These are phyloP conservation scores for Fusarium setosum DNA, from an alignment of 2,329 filamentous ascomycete genomes.

Conservation along the genomic window DNA sequence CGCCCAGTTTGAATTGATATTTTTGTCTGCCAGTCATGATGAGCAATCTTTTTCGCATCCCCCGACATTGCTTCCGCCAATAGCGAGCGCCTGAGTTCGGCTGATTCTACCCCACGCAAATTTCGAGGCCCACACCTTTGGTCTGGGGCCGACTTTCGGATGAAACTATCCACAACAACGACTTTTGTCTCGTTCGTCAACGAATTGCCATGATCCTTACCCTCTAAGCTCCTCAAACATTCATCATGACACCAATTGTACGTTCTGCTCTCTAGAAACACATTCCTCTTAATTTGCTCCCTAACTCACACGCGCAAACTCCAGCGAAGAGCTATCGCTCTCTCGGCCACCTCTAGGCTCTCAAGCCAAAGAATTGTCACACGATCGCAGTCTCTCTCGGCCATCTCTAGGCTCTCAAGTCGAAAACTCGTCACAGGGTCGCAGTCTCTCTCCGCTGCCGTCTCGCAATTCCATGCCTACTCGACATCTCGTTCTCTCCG, in stretches of 20 bases:
- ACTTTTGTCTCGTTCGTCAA: too few species aligned
- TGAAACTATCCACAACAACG: constrained; percentile 1
- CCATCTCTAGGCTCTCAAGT: background rate
- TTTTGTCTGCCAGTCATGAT: too few species aligned
- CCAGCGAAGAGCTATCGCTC: background rate
- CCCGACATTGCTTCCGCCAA: background rate
- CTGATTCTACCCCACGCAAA: background rate
- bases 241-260: constrained; percentile 3
- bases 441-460: background rate
- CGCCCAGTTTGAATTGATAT: too few species aligned
- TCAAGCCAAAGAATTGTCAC: background rate
- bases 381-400: background rate
- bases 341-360: background rate
- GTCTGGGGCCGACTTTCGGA: background rate
- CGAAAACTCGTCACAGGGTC: background rate
- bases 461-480: constrained; percentile 8
- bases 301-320: background rate
- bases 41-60: too few species aligned
- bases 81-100: background rate
- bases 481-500: constrained; percentile 32
- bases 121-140: background rate
- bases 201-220: background rate
- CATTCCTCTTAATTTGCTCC: background rate
- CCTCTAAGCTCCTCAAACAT: background rate
- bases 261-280: too few species aligned